Percentiles rank a stretch among this genome's conserved stretches.
Evolutionary conservation across 192 early-diverging fungal species (phyloP).

Genomic region (Anaeromyces robustus): DNA sequence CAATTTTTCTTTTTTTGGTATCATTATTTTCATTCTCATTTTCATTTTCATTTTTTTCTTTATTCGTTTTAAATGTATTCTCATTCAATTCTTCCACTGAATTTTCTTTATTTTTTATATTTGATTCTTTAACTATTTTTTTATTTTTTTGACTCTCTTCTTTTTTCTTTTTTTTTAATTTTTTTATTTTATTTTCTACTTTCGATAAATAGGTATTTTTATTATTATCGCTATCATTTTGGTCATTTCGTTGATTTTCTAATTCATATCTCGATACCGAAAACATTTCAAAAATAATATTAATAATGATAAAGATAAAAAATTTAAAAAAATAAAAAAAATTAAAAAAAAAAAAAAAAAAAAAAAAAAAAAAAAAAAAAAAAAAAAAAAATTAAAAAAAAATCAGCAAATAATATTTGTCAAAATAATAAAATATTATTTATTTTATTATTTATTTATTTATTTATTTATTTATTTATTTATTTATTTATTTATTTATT

Average conservation of each 20-base stretch:
- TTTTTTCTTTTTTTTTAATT: background rate
- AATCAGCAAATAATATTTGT: too few species aligned
- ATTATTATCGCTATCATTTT: background rate
- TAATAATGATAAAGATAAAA: too few species aligned
- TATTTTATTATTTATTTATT: too few species aligned
- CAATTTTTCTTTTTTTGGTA: background rate
- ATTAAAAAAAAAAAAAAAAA: too few species aligned
- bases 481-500: too few species aligned
- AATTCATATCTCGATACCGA: background rate
- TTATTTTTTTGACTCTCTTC: background rate
- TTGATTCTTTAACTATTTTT: background rate
- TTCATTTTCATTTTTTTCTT: background rate
- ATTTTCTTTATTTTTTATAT: background rate
- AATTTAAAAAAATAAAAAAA: too few species aligned
- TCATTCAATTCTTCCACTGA: background rate
- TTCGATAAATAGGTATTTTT: background rate
- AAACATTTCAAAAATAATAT: background rate
- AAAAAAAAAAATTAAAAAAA: too few species aligned
- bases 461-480: too few species aligned
- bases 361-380: too few species aligned
- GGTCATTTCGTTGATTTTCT: background rate
- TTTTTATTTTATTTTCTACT: background rate
- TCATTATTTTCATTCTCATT: background rate
- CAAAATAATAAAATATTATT: too few species aligned
- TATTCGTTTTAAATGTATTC: background rate